Conservation (phyloP, 352 stramenopile species). For the Pythium monospermum region DNA sequence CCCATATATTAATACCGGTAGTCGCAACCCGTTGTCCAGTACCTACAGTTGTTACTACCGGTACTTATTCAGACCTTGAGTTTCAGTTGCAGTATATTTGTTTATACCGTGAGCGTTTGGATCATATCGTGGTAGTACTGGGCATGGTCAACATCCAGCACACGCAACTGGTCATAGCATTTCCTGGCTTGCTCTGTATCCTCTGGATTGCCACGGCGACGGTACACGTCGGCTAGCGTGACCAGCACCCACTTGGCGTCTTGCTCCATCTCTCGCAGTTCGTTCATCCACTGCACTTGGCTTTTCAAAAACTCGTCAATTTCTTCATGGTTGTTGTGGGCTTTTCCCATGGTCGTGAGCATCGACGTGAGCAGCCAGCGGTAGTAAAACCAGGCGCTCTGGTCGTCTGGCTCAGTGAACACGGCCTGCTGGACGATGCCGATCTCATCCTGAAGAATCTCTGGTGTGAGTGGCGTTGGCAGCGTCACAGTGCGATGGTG, state of each 20-base stretch:
- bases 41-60: too few species aligned
- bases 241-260: slow-evolving; percentile 72
- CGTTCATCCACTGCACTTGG: slow-evolving; percentile 73
- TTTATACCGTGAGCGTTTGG: slow-evolving; percentile 15
- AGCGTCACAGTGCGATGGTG: slow-evolving; percentile 64
- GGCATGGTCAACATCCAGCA: slow-evolving; percentile 52
- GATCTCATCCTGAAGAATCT: slow-evolving; percentile 71
- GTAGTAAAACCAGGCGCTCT: slow-evolving; percentile 99
- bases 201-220: slow-evolving; percentile 27
- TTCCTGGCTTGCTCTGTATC: slow-evolving; percentile 30
- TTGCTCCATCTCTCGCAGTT: slow-evolving; percentile 79
- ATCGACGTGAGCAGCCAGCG: slow-evolving; percentile 89
- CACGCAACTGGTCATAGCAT: slow-evolving; percentile 42
- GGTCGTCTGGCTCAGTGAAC: slow-evolving; percentile 98
- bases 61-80: too few species aligned
- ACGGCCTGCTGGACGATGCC: slow-evolving; percentile 91
- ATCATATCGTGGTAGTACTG: slow-evolving; percentile 64
- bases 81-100: too few species aligned
- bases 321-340: slow-evolving; percentile 31
- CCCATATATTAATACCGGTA: too few species aligned
- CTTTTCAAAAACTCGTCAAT: slow-evolving; percentile 52
- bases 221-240: slow-evolving; percentile 49
- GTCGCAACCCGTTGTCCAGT: too few species aligned
- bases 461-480: slow-evolving; percentile 36
- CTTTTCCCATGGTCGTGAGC: slow-evolving; percentile 42